Evolutionary conservation across 345 rosid genomes (phyloP), one percentile per base, ranked within the genome.

Genomic region (Lepidium didymum): DNA sequence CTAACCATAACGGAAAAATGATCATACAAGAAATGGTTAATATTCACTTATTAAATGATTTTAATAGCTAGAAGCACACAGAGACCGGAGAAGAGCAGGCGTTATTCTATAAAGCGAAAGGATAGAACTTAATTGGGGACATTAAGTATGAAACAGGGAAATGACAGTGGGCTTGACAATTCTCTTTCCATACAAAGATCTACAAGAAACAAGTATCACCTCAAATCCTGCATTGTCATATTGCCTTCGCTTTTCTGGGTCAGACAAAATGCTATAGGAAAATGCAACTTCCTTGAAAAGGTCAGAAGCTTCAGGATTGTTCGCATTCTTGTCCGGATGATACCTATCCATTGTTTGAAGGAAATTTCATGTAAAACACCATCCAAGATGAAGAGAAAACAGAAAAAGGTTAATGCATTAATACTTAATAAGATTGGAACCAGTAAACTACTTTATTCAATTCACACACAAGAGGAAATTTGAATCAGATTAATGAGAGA

Each of bases 181-280:
- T 13, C 59, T n/a, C 19, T 63, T 31, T 4, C 13, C n/a, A 53
- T 10, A 34, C 42, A 16, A 36, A n/a, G 25, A 50, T 10, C 4
- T 18, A 29, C 10, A 13, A 14, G 67, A n/a, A 58, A 57, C 35
- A 62, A 67, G 67, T 7, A n/a, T 72, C 64, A 94, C 99, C 97
- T 91, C 97, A 78, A 95, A 95, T 37, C 97, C 99, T 27, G 88
- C 92, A 69, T 78, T 91, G 79, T 95, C 97, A 56, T 91, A 95
- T 56, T 95, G 99, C 77, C 96, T 89, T 77, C 96, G 85, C 83
- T 95, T 95, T 71, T 95, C 99, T 29, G 99, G 97, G 58, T 91
- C 97, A 69, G 99, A 87, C 76, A 95, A 84, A 73, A 95, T 91
- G 79, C 96, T 91, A 74, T 95, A 95, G 0, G 99, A 95, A 83